These are phyloP conservation scores for Teunomyces lycoperdinae DNA, from an alignment of 805 yeast species.

Conservation along the genomic window DNA sequence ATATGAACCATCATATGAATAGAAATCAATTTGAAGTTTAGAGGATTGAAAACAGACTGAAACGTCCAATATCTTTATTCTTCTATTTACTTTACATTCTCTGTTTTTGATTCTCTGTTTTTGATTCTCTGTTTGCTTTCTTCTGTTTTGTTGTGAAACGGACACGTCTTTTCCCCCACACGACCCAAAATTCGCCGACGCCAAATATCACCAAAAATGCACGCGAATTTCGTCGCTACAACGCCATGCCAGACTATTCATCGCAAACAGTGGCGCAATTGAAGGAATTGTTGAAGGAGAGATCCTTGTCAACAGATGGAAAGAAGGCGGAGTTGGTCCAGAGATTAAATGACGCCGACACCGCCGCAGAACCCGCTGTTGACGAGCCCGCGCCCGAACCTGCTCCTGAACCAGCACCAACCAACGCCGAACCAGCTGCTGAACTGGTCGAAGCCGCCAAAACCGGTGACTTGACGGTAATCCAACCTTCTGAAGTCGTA, in stretches of 20 bases:
- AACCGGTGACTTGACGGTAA: slow-evolving; percentile 12
- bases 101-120: not conserved
- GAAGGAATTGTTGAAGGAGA: slow-evolving; percentile 68
- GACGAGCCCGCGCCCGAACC: slow-evolving; percentile 10
- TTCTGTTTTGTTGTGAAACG: not conserved
- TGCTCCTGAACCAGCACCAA: slow-evolving; percentile 11
- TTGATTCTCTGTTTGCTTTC: not conserved
- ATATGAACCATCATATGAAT: no score
- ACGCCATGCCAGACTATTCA: slow-evolving; percentile 51
- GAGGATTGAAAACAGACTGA: no score
- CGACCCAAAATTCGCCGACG: not conserved
- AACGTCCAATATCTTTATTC: not conserved
- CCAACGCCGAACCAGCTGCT: slow-evolving; percentile 9
- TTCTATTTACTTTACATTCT: not conserved
- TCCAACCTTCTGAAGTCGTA: slow-evolving; percentile 12
- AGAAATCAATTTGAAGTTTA: no score
- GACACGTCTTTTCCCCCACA: slow-evolving; percentile 1
- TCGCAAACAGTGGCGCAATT: slow-evolving; percentile 79
- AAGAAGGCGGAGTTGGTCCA: slow-evolving; percentile 75
- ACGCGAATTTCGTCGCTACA: not conserved
- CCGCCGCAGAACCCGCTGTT: slow-evolving; percentile 7
- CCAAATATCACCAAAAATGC: not conserved
- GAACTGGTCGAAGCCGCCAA: slow-evolving; percentile 12
- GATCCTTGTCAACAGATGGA: slow-evolving; percentile 69
- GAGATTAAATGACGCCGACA: slow-evolving; percentile 50